Evolutionary conservation across 1,139 yeast genomes (phyloP), one percentile per base, ranked within the genome.

Genomic region (Hansenula lynferdii): DNA sequence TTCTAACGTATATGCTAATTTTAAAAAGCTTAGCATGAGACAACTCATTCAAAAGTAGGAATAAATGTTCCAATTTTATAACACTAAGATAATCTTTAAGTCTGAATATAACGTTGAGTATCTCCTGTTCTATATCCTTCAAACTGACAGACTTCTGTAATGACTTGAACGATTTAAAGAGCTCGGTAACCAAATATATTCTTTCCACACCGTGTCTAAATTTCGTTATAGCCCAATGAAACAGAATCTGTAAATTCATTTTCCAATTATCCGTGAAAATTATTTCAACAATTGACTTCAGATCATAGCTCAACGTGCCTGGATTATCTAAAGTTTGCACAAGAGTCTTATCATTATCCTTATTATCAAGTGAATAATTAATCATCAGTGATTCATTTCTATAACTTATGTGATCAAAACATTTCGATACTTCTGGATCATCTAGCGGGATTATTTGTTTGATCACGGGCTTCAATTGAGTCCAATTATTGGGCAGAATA

Each of bases 401-500:
- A 48, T 77, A 79, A 41, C 77, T 71, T n/a, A 80, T 71, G 21
- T 81, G 56, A 41, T 79, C 79, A 38, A 80, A 69, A 39, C 79
- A 82, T 34, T 71, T 74, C 26, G 63, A 61, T 2, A 72, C 62
- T 14, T 64, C 65, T 28, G 63, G 65, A 33, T 60, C 61, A 45
- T 60, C 65, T 33, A 50, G 47, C 36, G 55, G 63, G 38, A 70
- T 51, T 12, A 67, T 62, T 32, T 58, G 73, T 53, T 58, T 65
- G 47, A 85, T 56, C 10, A 77, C 73, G 2, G 74, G 69, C 34
- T 79, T 80, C 36, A 85, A 62, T 7, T 72, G 55, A 12, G 71
- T 67, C 97, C 97, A 89, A 41, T 68, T 71, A 38, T 70, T 72
- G 0, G 96, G 95, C 28, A 85, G 70, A n/a, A 89, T 78, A 50